Evolutionary conservation across 78 protist species (phyloP), one percentile per base, ranked within the genome.

Genomic region (Chrysochromulina parva): DNA sequence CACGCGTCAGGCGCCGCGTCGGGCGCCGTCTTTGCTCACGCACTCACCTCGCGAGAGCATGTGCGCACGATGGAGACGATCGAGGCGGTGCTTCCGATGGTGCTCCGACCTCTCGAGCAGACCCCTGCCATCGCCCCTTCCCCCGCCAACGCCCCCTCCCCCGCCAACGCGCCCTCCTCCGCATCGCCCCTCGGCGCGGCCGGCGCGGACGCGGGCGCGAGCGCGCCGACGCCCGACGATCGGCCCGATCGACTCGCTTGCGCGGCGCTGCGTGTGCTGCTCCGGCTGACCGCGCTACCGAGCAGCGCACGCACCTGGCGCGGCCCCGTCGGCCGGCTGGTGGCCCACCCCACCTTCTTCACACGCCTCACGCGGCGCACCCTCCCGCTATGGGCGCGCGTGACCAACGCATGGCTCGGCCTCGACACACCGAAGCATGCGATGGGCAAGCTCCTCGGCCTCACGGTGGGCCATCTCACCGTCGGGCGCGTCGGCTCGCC

Each of bases 371-470:
- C 53, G 2, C 28, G 59, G 28, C 53, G 55, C 26, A 76, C 55
- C 10, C 85, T 76, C 14, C 85, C 57, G 9, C 59, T 50, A 17
- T 76, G 85, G 85, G 85, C 85, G 20, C 85, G 85, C 11, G 59
- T 52, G n/a, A 7, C 52, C 11, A 76, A 76, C n/a, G 59, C 59
- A 3, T 50, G 2, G 22, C 54, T 48, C 24, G 7, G 59, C n/a
- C 85, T 76, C 38, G 85, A 76, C 28, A 76, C 85, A 38, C 85
- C 85, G 47, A 76, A 76, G 85, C 59, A 7, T 24, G 85, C 85
- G 1, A 50, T 52, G 47, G 6, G 28, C 20, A 16, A 26, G 59
- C 28, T 76, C 26, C n/a, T 76, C 13, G 0, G 20, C 7, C 59
- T 55, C 28, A 48, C 6, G 53, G n/a, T 2, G 26, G 85, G 53